These are phyloP conservation scores for Cucurbita maxima DNA, from an alignment of 306 rosid genomes.

Conservation along the genomic window DNA sequence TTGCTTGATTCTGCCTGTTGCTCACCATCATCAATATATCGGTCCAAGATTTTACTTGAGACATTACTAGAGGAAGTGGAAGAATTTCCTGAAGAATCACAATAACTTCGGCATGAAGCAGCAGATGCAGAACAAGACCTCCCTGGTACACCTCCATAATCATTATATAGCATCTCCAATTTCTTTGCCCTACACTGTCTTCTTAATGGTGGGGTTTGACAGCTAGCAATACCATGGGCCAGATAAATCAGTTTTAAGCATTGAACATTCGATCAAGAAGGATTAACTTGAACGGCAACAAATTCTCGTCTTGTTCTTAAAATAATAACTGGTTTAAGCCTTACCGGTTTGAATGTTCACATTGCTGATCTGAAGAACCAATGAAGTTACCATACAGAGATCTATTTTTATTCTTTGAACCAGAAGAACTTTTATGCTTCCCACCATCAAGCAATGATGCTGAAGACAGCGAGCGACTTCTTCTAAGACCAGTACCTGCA, in stretches of 20 bases:
- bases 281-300: background rate
- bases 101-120: constrained; percentile 42
- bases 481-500: constrained; percentile 46
- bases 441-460: constrained; percentile 39
- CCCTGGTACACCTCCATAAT: constrained; percentile 25
- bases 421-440: constrained; percentile 19
- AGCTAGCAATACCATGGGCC: constrained; percentile 25
- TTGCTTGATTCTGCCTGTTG: constrained; percentile 45
- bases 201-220: constrained; percentile 32
- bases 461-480: constrained; percentile 80
- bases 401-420: constrained; percentile 35
- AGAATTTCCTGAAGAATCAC: constrained; percentile 60
- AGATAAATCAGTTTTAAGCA: constrained; percentile 4
- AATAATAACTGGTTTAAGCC: constrained; percentile 8
- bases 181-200: constrained; percentile 25
- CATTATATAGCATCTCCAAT: constrained; percentile 22
- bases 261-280: background rate
- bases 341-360: constrained; percentile 54
- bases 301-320: background rate
- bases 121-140: constrained; percentile 41
- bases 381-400: constrained; percentile 50
- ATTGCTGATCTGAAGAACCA: constrained; percentile 30
- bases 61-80: constrained; percentile 64
- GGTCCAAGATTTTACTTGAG: constrained; percentile 60
- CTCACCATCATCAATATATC: constrained; percentile 84